These are phyloP conservation scores for Xerocomus brunneocitrinus DNA, from an alignment of 768 basidiomycete genomes.

Conservation along the genomic window DNA sequence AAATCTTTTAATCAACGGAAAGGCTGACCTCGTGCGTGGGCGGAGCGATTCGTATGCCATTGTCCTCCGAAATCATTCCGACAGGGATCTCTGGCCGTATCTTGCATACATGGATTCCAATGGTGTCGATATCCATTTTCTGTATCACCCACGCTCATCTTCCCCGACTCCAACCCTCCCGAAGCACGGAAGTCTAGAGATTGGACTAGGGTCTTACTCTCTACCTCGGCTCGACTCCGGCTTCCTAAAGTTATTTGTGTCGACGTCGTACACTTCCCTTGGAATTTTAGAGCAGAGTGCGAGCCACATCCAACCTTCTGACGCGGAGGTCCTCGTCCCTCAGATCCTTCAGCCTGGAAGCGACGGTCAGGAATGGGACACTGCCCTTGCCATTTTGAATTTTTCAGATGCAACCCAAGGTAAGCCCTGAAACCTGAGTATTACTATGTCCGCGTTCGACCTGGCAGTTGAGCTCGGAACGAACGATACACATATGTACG, in stretches of 20 bases:
- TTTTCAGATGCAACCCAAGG: conserved; percentile 13
- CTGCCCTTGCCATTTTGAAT: conserved; percentile 20
- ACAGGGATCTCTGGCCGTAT: conserved; percentile 57
- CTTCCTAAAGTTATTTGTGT: conserved; percentile 57
- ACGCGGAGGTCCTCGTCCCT: conserved; percentile 10
- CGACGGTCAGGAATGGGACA: conserved; percentile 30
- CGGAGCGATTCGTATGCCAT: conserved; percentile 43
- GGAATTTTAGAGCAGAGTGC: conserved; percentile 45
- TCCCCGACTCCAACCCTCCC: conserved; percentile 40
- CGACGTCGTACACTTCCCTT: conserved; percentile 46
- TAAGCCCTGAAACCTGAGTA: neutral
- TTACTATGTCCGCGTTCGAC: neutral
- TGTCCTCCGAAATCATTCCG: conserved; percentile 46
- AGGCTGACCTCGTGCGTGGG: conserved; percentile 44
- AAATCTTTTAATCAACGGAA: conserved; percentile 46
- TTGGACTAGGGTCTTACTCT: conserved; percentile 38
- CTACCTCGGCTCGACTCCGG: conserved; percentile 43
- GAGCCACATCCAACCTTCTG: conserved; percentile 14
- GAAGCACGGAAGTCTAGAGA: conserved; percentile 35
- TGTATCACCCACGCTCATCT: conserved; percentile 48
- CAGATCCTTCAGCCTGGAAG: conserved; percentile 1
- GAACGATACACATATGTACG: neutral
- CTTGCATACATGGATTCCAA: conserved; percentile 58
- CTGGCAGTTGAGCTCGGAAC: conserved; percentile 12
- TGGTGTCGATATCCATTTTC: conserved; percentile 47